Percentiles rank a stretch among this genome's conserved stretches.
phyloP scores from a whole-genome alignment of 2,329 filamentous ascomycete genomes.

The Pyricularia sp. region DNA sequence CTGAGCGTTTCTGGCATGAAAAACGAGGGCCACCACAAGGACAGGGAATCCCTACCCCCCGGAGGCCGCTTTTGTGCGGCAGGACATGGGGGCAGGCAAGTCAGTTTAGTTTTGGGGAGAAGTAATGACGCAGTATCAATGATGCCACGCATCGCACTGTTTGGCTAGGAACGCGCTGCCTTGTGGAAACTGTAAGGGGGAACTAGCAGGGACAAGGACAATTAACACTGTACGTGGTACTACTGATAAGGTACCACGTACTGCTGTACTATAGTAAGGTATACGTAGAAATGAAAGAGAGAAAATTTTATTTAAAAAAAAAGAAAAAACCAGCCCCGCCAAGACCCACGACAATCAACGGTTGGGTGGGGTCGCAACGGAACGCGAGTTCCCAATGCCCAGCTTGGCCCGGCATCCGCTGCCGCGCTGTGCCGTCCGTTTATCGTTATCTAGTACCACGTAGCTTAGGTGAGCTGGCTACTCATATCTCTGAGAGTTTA shows the following conservation, averaged over 20 bases:
- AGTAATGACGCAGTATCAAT: neutral
- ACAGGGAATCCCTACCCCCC: neutral
- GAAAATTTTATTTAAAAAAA: neutral
- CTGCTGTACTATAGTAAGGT: too few relatives aligned
- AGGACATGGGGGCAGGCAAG: neutral
- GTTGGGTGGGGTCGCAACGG: neutral
- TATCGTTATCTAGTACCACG: neutral
- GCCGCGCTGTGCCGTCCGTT: neutral
- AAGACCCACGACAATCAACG: neutral
- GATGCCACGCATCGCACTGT: neutral
- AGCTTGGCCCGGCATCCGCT: neutral
- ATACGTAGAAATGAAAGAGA: too few relatives aligned
- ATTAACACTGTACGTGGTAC: too few relatives aligned
- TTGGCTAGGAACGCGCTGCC: neutral
- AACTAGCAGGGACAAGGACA: too few relatives aligned
- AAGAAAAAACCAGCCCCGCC: neutral
- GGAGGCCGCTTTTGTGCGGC: too few relatives aligned
- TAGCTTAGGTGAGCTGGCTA: neutral
- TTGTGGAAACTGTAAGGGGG: neutral
- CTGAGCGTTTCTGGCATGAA: neutral
- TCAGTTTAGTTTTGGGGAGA: neutral
- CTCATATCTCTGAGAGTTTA: neutral
- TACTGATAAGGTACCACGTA: too few relatives aligned
- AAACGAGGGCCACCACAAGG: neutral
- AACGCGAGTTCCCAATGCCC: neutral